These are phyloP conservation scores for Lodderomyces margitis DNA, from an alignment of 1,139 yeast genomes.

Conservation along the genomic window DNA sequence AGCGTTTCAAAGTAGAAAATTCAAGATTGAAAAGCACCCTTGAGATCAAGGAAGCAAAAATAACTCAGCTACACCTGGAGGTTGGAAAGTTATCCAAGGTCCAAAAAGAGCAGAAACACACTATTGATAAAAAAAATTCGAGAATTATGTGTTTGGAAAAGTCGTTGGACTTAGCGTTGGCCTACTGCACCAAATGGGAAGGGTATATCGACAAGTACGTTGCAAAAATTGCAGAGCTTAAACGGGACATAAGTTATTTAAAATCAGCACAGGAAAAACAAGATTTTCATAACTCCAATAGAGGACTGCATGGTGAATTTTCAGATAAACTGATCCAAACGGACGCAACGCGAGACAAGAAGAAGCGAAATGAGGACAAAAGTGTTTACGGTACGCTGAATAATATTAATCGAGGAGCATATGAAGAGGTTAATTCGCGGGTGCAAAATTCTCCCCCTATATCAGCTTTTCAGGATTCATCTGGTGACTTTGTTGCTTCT, in stretches of 20 bases:
- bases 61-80: background rate
- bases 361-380: background rate
- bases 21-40: background rate
- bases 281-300: background rate
- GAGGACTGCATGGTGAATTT: background rate
- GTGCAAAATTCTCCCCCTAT: no score
- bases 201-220: background rate
- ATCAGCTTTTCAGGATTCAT: no score
- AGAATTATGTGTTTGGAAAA: background rate
- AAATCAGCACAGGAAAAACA: background rate
- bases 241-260: background rate
- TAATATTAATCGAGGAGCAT: no score
- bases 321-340: background rate
- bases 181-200: background rate
- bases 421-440: no score
- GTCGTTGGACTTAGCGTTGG: background rate
- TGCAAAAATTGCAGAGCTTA: background rate
- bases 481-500: no score
- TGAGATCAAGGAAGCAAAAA: background rate
- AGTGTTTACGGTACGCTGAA: no score
- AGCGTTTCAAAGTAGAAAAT: background rate
- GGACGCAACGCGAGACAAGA: background rate
- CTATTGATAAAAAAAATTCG: background rate
- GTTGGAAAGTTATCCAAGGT: background rate
- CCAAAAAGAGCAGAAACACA: background rate